Evolutionary conservation across 192 early-diverging fungal species (phyloP), one percentile per base, ranked within the genome.

Genomic region (Spizellomyces sp.): DNA sequence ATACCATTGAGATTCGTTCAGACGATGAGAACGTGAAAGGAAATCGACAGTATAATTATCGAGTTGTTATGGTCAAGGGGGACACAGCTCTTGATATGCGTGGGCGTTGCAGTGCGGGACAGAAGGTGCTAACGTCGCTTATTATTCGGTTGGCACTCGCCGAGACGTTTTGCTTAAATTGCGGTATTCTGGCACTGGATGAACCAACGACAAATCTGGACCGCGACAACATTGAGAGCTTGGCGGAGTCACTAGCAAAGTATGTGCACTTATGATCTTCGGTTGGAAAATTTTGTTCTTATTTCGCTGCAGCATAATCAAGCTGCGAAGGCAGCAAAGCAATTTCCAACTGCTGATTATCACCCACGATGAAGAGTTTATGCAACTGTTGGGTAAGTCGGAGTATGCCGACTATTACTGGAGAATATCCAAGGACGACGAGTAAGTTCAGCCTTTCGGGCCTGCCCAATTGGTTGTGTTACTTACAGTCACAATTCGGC

Each of bases 141-240:
- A 95, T 99, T 64, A 96, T 99, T 67, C 87, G 98, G 14, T 74
- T 99, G 57, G 96, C 96, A 12, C 81, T 99, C 52, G 98, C 98
- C 8, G 98, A 99, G 73, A 89, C 94, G 0, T 98, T 99, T 70
- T 90, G 95, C 69, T 67, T 93, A 9, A 91, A 92, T 70, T 99
- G 95, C 70, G 96, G 96, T 0, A 92, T 96, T 21, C 77, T 99
- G 55, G 94, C 95, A 0, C 83, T 99, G 56, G 98, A 99, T 76
- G 98, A 99, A 67, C 98, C 98, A 0, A 98, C 98, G 1, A 98
- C 98, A 0, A 99, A 99, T 74, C 82, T 99, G 8, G 98, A 99
- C 77, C 80, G 86, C 4, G 84, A 79, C 22, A 97, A 99, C 74
- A 92, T 96, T 48, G 83, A 90, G 57, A 92, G 91, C 58, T 79